Conservation (phyloP, 78 protist species). For the Cavenderia fasciculata region DNA sequence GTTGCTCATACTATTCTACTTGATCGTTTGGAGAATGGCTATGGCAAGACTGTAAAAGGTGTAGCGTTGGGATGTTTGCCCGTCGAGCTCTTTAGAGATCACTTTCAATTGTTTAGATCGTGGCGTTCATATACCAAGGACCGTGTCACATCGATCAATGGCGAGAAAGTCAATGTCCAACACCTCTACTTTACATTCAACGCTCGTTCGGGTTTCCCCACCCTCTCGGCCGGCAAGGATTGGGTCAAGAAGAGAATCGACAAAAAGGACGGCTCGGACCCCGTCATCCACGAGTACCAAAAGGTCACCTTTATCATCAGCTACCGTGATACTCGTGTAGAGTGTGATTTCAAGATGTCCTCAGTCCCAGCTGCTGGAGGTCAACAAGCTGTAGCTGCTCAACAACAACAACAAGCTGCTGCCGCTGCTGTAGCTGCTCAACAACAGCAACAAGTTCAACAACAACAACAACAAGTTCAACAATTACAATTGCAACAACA, state of each 20-base stretch:
- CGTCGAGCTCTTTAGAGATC: slow-evolving; percentile 65
- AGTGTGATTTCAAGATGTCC: slow-evolving; percentile 69
- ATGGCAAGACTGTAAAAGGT: slow-evolving; percentile 65
- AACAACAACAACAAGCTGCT: slow-evolving; percentile 11
- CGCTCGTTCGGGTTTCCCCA: slow-evolving; percentile 71
- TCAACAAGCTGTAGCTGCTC: background rate
- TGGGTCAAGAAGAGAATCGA: slow-evolving; percentile 65
- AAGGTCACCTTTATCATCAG: slow-evolving; percentile 69
- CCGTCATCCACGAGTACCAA: slow-evolving; percentile 54
- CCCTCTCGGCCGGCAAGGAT: slow-evolving; percentile 60
- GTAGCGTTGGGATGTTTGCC: slow-evolving; percentile 72
- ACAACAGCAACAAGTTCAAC: background rate
- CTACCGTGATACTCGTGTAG: slow-evolving; percentile 60
- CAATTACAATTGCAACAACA: slow-evolving; percentile 4
- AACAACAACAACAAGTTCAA: slow-evolving; percentile 15
- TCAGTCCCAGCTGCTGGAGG: background rate
- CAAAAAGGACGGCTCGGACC: background rate
- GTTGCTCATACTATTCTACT: slow-evolving; percentile 67
- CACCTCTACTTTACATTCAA: slow-evolving; percentile 66
- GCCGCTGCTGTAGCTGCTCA: background rate
- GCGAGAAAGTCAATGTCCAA: slow-evolving; percentile 62
- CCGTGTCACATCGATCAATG: slow-evolving; percentile 14
- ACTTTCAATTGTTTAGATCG: slow-evolving; percentile 25
- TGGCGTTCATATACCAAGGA: slow-evolving; percentile 76
- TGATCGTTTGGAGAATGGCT: slow-evolving; percentile 74